Percentiles rank a stretch among this genome's conserved stretches.
Evolutionary conservation across 2,329 filamentous ascomycete species (phyloP).

Genomic region (Xylariaceae sp.): DNA sequence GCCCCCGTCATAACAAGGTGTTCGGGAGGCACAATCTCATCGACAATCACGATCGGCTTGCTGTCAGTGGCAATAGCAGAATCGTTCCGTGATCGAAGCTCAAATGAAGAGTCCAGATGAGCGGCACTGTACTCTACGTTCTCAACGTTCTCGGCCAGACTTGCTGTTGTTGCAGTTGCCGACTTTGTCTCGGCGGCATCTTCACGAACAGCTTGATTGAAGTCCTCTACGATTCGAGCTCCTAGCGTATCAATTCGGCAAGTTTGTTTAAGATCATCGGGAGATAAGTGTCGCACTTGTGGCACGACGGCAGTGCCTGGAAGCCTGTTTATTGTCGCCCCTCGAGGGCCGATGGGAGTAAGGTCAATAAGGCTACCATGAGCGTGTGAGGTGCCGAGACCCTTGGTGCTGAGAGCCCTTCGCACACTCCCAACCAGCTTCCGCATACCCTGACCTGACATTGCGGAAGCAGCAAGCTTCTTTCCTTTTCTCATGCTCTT

Average conservation of each 20-base stretch:
- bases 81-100: conserved; percentile 44
- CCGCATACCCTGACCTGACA: conserved; percentile 72
- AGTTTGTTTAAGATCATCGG: conserved; percentile 43
- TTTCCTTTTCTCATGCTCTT: conserved; percentile 32
- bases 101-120: conserved; percentile 40
- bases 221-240: conserved; percentile 72
- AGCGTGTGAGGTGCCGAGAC: conserved; percentile 39
- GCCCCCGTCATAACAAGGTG: conserved; percentile 49
- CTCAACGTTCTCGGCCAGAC: conserved; percentile 31
- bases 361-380: conserved; percentile 46
- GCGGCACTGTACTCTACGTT: conserved; percentile 40
- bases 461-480: conserved; percentile 48
- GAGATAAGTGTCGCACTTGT: conserved; percentile 41
- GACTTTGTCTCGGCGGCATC: conserved; percentile 43
- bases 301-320: conserved; percentile 57
- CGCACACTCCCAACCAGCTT: conserved; percentile 82
- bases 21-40: conserved; percentile 53
- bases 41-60: conserved; percentile 84
- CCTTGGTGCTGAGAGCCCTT: conserved; percentile 65
- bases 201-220: conserved; percentile 67
- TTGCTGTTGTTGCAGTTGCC: conserved; percentile 22
- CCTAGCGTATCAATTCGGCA: conserved; percentile 76
- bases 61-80: conserved; percentile 69
- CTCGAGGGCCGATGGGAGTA: conserved; percentile 44
- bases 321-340: conserved; percentile 52